A percentile compares a stretch with the other conserved stretches of the same genome.
phyloP scores from a whole-genome alignment of 352 stramenopile genomes.

The Pythium pyrilobum region DNA sequence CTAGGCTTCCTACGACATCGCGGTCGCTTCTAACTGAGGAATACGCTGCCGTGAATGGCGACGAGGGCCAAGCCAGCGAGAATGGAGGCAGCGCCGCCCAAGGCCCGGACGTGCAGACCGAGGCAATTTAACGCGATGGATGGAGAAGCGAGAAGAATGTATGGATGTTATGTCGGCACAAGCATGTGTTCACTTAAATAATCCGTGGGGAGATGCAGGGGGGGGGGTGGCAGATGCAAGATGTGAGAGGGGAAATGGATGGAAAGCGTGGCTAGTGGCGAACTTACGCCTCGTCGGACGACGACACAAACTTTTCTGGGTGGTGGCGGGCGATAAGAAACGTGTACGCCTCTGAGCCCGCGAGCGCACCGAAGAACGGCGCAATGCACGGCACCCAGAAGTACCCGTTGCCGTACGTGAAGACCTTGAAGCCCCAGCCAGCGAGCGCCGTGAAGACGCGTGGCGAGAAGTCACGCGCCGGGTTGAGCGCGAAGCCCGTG shows the following conservation, averaged over 20 bases:
- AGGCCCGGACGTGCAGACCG: background rate
- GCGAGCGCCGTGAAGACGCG: constrained; percentile 57
- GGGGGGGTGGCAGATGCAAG: too few species aligned
- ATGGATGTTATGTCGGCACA: background rate
- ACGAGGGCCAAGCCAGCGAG: constrained; percentile 1
- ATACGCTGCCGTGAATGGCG: background rate
- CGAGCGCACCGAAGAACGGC: constrained; percentile 56
- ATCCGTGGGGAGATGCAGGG: too few species aligned
- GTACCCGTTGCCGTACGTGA: constrained; percentile 61
- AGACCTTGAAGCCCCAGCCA: constrained; percentile 64
- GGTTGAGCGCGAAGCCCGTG: constrained; percentile 74
- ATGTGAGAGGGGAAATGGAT: constrained; percentile 4
- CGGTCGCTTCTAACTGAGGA: constrained; percentile 3
- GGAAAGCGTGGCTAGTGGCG: background rate
- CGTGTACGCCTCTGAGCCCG: constrained; percentile 61
- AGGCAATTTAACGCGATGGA: constrained; percentile 7
- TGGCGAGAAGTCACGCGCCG: constrained; percentile 59
- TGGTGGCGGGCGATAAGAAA: constrained; percentile 61
- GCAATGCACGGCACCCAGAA: constrained; percentile 75
- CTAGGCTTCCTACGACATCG: background rate
- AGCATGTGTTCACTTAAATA: background rate
- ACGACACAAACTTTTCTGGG: constrained; percentile 40
- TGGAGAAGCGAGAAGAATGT: too few species aligned
- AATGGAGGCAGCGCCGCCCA: background rate
- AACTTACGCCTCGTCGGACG: constrained; percentile 23